Evolutionary conservation across 805 yeast species (phyloP).

Genomic region (Nakazawaea anatomiae): DNA sequence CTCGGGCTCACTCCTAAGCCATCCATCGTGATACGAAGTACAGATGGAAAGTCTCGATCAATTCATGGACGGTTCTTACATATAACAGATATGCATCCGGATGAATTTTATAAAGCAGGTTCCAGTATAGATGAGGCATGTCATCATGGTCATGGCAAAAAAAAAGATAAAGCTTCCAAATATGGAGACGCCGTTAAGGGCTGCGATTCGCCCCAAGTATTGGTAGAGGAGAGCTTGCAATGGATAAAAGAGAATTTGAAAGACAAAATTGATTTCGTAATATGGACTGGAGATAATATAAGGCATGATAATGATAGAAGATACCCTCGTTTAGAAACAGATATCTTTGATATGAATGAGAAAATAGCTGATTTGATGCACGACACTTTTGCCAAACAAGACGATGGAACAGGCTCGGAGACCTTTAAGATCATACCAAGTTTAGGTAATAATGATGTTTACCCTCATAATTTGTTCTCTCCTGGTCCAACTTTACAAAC

Average conservation of each 20-base stretch:
- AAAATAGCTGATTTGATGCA: constrained; percentile 47
- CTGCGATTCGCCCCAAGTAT: constrained; percentile 66
- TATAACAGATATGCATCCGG: constrained; percentile 85
- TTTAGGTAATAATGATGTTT: constrained; percentile 83
- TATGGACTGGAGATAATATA: constrained; percentile 90
- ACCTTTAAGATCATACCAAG: constrained; percentile 53
- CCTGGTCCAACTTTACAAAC: constrained; percentile 90
- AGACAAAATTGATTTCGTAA: constrained; percentile 77
- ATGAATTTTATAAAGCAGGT: constrained; percentile 54
- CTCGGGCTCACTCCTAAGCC: constrained; percentile 36
- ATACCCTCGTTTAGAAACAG: constrained; percentile 66
- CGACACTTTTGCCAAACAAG: constrained; percentile 44
- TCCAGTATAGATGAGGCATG: constrained; percentile 45
- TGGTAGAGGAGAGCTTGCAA: constrained; percentile 55
- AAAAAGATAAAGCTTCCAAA: constrained; percentile 49
- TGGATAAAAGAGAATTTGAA: constrained; percentile 63
- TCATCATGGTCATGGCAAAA: constrained; percentile 35
- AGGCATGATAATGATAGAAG: constrained; percentile 78
- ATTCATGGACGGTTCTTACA: constrained; percentile 80
- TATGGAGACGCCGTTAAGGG: constrained; percentile 74
- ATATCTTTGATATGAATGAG: constrained; percentile 66
- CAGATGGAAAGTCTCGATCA: constrained; percentile 16
- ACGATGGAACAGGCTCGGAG: constrained; percentile 20
- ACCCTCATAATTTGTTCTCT: constrained; percentile 80
- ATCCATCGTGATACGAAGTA: constrained; percentile 25